Evolutionary conservation across 2,329 filamentous ascomycete species (phyloP).

Genomic region (Trichoderma asperellum): DNA sequence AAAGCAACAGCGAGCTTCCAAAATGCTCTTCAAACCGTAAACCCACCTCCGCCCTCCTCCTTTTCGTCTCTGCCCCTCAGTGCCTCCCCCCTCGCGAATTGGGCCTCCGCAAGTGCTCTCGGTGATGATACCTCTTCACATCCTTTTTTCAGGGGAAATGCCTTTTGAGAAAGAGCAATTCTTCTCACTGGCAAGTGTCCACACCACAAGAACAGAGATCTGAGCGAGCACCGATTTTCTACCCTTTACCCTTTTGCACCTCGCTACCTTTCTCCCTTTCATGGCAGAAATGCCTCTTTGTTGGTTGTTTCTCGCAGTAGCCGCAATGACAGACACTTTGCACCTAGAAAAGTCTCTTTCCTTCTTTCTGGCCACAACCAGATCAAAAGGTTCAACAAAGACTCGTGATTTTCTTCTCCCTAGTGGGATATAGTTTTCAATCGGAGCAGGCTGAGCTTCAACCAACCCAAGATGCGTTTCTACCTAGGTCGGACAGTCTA

Average conservation of each 20-base stretch:
- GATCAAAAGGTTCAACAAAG: neutral
- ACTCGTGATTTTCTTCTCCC: slow-evolving; percentile 37
- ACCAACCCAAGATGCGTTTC: slow-evolving; percentile 2
- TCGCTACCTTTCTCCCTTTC: neutral
- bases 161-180: neutral
- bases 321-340: slow-evolving; percentile 45
- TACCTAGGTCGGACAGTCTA: neutral
- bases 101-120: slow-evolving; percentile 11
- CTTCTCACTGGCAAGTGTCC: slow-evolving; percentile 11
- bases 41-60: neutral
- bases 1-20: neutral
- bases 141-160: neutral
- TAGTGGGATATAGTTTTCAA: slow-evolving; percentile 56
- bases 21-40: neutral
- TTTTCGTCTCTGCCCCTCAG: neutral
- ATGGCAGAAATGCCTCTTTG: neutral
- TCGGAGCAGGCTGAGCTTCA: slow-evolving; percentile 50
- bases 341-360: slow-evolving; percentile 31
- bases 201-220: slow-evolving; percentile 53
- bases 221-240: slow-evolving; percentile 43
- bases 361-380: neutral
- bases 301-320: slow-evolving; percentile 32
- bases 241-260: slow-evolving; percentile 5
- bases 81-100: neutral
- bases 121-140: slow-evolving; percentile 25